Base-by-base conservation (phyloP, 331 rosid genomes). In the Malus hybrid region DNA sequence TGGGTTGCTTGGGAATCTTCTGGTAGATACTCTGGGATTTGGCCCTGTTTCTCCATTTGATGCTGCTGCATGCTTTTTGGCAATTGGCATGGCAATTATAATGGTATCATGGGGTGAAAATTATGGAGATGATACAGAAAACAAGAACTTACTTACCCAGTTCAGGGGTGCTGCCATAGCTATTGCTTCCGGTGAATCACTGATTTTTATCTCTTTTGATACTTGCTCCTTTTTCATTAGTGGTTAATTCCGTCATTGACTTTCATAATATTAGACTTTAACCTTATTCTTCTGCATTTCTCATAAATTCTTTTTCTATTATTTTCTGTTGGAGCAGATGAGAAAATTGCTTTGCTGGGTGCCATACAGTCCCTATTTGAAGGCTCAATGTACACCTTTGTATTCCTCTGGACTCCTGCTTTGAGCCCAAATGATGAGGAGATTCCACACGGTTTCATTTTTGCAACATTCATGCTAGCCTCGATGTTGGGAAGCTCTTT, bases 371-470 rank as follows among this genome's bases (percentile, higher is more conserved):
- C 89, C 79, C 71, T 85, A 44, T 85, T 85, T 77, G 89, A 85
- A 77, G 89, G 89, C 39, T 85, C 89, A 8, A 85, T 85, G 89
- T 85, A 85, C 44, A 85, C 86, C 52, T 83, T 85, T 74, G 89
- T 85, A 59, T 85, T 85, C 78, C 89, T 85, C 11, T 85, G 89
- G 89, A 85, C 89, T 54, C 89, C 89, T 52, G 89, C 89, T 54
- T 70, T 85, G 70, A 85, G 89, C 80, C 89, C 86, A 44, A 85
- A 85, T 50, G 77, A 85, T 68, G 89, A 85, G 83, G 87, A 82
- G 18, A 85, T 85, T 77, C 89, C 89, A 14, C 89, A 85, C 59
- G 89, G 89, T 73, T 85, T 85, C 74, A 85, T 82, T 69, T 84
- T 84, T 59, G 87, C 87, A 20, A 84, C 87, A 36, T 80, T 84